A percentile compares a stretch with the other conserved stretches of the same genome.
phyloP scores from a whole-genome alignment of 2,329 filamentous ascomycete species.

The Anthostomella pinea region DNA sequence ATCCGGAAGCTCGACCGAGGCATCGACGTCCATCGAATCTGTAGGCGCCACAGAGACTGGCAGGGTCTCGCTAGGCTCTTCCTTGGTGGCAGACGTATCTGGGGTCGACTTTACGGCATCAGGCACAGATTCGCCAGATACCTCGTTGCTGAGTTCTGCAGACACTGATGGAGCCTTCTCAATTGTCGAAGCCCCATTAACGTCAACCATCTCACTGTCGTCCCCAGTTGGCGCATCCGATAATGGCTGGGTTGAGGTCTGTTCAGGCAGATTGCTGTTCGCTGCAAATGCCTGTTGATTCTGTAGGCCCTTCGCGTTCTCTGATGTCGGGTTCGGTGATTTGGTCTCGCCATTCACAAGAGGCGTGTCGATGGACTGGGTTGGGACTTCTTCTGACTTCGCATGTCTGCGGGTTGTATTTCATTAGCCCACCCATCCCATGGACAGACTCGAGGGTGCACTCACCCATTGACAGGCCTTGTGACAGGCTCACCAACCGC shows the following conservation, averaged over 20 bases:
- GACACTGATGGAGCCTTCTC: too few species aligned
- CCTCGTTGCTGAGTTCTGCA: conserved; percentile 2
- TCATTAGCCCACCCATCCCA: conserved; percentile 3
- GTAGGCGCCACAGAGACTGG: conserved; percentile 1
- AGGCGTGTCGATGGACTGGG: conserved; percentile 17
- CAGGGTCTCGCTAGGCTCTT: conserved; percentile 7
- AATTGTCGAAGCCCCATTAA: conserved; percentile 10
- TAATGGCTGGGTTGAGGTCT: conserved; percentile 13
- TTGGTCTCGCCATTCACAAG: conserved; percentile 23
- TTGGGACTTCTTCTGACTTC: conserved; percentile 16
- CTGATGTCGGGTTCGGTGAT: conserved; percentile 5
- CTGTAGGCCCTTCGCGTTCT: conserved; percentile 10
- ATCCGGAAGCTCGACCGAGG: conserved; percentile 19
- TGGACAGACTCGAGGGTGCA: conserved; percentile 24
- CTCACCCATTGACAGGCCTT: conserved; percentile 55
- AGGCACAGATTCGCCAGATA: neutral
- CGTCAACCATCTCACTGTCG: conserved; percentile 20
- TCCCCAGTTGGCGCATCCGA: conserved; percentile 1
- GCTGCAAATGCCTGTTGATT: conserved; percentile 24
- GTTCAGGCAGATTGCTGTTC: conserved; percentile 18
- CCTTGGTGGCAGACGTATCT: conserved; percentile 6
- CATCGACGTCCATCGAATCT: conserved; percentile 33
- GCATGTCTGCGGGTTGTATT: conserved; percentile 14
- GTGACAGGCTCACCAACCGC: conserved; percentile 44
- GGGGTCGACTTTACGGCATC: conserved; percentile 4